Conservation (phyloP, 495 filamentous ascomycete species). For the Chaetomium fimeti region DNA sequence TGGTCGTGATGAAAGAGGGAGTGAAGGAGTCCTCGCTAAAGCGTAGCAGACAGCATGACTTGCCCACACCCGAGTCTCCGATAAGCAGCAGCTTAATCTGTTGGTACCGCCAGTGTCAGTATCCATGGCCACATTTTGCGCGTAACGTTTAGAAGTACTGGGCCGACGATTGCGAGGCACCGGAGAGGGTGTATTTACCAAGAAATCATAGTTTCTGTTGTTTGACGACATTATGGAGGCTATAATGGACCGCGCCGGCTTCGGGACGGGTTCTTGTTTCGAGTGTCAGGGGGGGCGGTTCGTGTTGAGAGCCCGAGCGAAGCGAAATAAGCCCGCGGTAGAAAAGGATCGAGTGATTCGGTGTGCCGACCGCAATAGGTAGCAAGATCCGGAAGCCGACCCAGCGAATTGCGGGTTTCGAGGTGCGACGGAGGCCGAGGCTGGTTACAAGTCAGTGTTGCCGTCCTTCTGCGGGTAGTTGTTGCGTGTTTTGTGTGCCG, state of each 20-base stretch:
- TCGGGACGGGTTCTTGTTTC: slow-evolving; percentile 4
- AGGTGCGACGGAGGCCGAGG: slow-evolving; percentile 4
- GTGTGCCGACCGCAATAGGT: neutral
- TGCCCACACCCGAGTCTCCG: slow-evolving; percentile 96
- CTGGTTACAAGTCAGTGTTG: slow-evolving; percentile 14
- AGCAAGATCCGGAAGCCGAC: neutral
- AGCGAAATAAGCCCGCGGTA: slow-evolving; percentile 2
- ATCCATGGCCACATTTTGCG: neutral
- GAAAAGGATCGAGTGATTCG: slow-evolving; percentile 2
- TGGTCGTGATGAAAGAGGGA: slow-evolving; percentile 98
- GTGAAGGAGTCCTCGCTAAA: slow-evolving; percentile 99
- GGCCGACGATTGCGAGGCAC: neutral
- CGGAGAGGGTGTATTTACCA: slow-evolving; percentile 56
- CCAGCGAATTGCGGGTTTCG: neutral
- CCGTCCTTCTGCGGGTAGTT: neutral
- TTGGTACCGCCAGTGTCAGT: slow-evolving; percentile 9
- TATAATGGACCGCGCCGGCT: slow-evolving; percentile 15
- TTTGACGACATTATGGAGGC: slow-evolving; percentile 78
- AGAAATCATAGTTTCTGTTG: slow-evolving; percentile 96
- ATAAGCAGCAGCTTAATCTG: slow-evolving; percentile 99
- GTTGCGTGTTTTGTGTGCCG: slow-evolving; percentile 9
- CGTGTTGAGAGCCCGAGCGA: slow-evolving; percentile 9
- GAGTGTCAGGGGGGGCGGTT: slow-evolving; percentile 1
- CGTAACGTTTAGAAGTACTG: neutral
- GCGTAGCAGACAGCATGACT: slow-evolving; percentile 96